Evolutionary conservation across 2,329 filamentous ascomycete genomes (phyloP).

Genomic region (Hypoxylon sp.): DNA sequence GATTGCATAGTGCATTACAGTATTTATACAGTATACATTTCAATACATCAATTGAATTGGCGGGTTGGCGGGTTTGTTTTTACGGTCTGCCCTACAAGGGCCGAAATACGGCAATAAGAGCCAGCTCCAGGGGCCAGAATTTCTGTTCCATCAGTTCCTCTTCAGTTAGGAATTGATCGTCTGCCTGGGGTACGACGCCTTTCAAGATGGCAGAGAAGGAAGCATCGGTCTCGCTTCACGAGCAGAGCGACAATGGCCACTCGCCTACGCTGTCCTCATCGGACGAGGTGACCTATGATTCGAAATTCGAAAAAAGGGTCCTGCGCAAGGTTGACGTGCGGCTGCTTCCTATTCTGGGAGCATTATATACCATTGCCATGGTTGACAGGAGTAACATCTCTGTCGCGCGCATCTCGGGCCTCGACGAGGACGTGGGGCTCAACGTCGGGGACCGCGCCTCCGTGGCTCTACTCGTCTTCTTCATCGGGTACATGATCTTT

Average conservation of each 20-base stretch:
- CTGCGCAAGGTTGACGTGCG: conserved; percentile 55
- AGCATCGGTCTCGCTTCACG: conserved; percentile 36
- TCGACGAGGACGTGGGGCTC: conserved; percentile 52
- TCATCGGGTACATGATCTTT: conserved; percentile 53
- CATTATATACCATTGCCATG: conserved; percentile 50
- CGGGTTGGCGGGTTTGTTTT: too few species aligned
- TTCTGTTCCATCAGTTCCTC: not conserved
- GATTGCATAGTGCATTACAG: too few species aligned
- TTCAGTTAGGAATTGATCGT: not conserved
- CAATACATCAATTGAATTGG: too few species aligned
- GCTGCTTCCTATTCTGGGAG: conserved; percentile 49
- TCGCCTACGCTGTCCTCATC: not conserved
- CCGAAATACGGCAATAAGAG: conserved; percentile 30
- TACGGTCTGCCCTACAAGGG: too few species aligned
- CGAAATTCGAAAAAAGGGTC: conserved; percentile 42
- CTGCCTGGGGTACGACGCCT: not conserved
- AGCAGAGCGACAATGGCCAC: conserved; percentile 23
- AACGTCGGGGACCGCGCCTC: conserved; percentile 54
- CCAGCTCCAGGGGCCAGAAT: not conserved
- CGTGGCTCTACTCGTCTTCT: conserved; percentile 49
- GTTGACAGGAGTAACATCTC: conserved; percentile 52
- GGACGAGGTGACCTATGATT: conserved; percentile 19
- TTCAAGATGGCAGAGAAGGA: conserved; percentile 37
- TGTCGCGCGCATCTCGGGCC: conserved; percentile 53
- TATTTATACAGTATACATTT: too few species aligned